These are phyloP conservation scores for Suhomyces tanzawaensis DNA, from an alignment of 805 yeast genomes.

Conservation along the genomic window DNA sequence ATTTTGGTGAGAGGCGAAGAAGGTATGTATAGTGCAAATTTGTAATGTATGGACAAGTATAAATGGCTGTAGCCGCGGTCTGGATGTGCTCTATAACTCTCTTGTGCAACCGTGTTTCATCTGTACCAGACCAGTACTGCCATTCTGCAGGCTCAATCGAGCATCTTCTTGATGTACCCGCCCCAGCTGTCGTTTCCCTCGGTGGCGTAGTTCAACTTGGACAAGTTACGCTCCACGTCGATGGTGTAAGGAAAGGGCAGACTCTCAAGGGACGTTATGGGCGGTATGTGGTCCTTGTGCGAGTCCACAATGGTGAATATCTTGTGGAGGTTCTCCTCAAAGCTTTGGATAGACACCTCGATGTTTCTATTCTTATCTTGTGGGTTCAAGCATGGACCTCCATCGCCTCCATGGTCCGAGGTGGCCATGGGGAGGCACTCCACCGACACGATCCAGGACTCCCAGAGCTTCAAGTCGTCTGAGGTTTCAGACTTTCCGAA, in stretches of 20 bases:
- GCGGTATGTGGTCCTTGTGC: conserved; percentile 69
- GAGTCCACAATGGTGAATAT: conserved; percentile 54
- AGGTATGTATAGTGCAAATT: conserved; percentile 39
- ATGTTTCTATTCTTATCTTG: conserved; percentile 24
- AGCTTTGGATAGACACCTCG: conserved; percentile 36
- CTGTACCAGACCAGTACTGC: neutral
- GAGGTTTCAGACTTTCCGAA: conserved; percentile 38
- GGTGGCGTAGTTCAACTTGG: conserved; percentile 2
- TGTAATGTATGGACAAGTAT: conserved; percentile 23
- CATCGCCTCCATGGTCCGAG: conserved; percentile 1
- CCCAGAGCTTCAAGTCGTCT: conserved; percentile 59
- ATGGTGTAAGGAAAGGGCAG: conserved; percentile 59
- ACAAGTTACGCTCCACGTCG: conserved; percentile 16
- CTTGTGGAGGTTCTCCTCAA: conserved; percentile 39
- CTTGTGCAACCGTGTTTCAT: too few species aligned
- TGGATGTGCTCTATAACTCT: too few species aligned
- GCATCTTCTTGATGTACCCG: conserved; percentile 24
- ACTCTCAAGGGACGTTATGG: conserved; percentile 62
- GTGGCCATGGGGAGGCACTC: conserved; percentile 37
- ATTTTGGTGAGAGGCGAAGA: conserved; percentile 68
- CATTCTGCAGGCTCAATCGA: conserved; percentile 9
- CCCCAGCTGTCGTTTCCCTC: conserved; percentile 41
- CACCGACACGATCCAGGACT: conserved; percentile 61
- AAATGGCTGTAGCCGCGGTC: too few species aligned
- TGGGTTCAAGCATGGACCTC: too few species aligned